phyloP scores from a whole-genome alignment of 1,284 basidiomycete genomes.

The Cystobasidium slooffiae region DNA sequence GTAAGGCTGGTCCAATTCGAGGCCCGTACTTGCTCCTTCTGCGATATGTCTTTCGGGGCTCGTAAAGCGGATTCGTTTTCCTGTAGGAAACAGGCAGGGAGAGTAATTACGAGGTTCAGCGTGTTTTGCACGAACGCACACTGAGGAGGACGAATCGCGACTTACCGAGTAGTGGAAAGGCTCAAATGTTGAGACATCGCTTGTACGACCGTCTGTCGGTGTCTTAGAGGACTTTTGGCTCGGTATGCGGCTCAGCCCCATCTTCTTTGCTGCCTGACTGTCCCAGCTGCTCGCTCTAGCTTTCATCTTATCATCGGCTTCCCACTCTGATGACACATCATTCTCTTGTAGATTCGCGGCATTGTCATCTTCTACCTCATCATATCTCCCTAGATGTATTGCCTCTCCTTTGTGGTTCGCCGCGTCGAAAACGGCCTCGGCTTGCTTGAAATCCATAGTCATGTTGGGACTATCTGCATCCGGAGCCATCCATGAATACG shows the following conservation, averaged over 20 bases:
- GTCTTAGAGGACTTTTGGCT: conserved; percentile 20
- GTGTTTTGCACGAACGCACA: background rate
- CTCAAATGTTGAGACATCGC: conserved; percentile 6
- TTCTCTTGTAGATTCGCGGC: background rate
- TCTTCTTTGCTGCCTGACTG: conserved; percentile 33
- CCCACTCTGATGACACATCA: conserved; percentile 13
- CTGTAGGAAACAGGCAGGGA: background rate
- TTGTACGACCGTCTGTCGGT: conserved; percentile 1
- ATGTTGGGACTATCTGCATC: conserved; percentile 29
- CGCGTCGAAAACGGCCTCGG: background rate
- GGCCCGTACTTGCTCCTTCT: background rate
- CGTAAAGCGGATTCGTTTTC: conserved; percentile 8
- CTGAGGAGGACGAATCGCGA: background rate
- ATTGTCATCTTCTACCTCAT: conserved; percentile 1
- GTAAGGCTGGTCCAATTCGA: conserved; percentile 16
- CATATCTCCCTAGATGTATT: background rate
- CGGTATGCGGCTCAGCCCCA: conserved; percentile 27
- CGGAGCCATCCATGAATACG: conserved; percentile 38
- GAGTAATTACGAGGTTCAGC: background rate
- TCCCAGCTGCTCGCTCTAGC: conserved; percentile 41
- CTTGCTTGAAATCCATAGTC: conserved; percentile 37
- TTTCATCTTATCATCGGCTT: conserved; percentile 4
- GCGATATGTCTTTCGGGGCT: background rate
- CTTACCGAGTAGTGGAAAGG: conserved; percentile 40
- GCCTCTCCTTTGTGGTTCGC: conserved; percentile 5